These are phyloP conservation scores for Serpula lacrymans DNA, from an alignment of 768 basidiomycete species.

Conservation along the genomic window DNA sequence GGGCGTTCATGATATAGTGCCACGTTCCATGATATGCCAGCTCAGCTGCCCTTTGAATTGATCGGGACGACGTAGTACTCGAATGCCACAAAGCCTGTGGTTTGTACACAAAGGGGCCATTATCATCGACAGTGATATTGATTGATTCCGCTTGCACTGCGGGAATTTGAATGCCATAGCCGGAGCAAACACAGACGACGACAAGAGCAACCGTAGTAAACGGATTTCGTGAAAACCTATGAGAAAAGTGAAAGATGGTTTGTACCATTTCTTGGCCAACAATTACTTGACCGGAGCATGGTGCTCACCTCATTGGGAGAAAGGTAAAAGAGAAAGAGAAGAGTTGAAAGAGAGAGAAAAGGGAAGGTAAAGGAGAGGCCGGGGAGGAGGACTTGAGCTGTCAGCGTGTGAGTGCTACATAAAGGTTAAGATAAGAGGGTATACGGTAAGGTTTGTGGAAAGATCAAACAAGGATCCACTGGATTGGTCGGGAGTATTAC, in stretches of 20 bases:
- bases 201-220: too few relatives aligned
- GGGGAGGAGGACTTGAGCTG: too few relatives aligned
- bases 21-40: conserved; percentile 27
- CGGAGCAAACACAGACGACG: too few relatives aligned
- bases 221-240: too few relatives aligned
- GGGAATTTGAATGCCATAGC: too few relatives aligned
- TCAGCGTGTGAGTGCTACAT: conserved; percentile 6
- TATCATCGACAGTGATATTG: conserved; percentile 38
- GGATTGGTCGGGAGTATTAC: too few relatives aligned
- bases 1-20: conserved; percentile 22
- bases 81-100: conserved; percentile 33
- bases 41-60: conserved; percentile 23
- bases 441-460: conserved; percentile 25
- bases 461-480: too few relatives aligned
- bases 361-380: conserved; percentile 1
- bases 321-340: conserved; percentile 7
- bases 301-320: too few relatives aligned
- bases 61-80: conserved; percentile 17
- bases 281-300: too few relatives aligned
- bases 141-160: too few relatives aligned
- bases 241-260: too few relatives aligned
- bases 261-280: too few relatives aligned
- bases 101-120: conserved; percentile 35
- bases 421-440: conserved; percentile 26
- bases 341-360: conserved; percentile 13